Evolutionary conservation across 1,139 yeast genomes (phyloP).

Genomic region (Zygoascus sp.): DNA sequence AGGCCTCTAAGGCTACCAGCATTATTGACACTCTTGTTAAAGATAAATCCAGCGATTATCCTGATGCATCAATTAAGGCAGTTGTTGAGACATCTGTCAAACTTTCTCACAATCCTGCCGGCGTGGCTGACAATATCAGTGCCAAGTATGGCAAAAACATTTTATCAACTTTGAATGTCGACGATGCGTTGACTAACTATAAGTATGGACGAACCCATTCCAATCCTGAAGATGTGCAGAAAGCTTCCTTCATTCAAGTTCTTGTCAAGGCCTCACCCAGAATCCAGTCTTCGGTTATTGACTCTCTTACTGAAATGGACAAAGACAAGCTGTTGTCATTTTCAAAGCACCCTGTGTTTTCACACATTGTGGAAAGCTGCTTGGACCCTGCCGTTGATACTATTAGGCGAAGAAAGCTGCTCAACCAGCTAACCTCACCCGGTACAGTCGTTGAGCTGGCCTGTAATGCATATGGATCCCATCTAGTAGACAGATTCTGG

Average conservation of each 20-base stretch:
- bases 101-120: conserved; percentile 59
- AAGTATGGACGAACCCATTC: conserved; percentile 3
- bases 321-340: conserved; percentile 57
- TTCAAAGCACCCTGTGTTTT: conserved; percentile 84
- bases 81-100: conserved; percentile 65
- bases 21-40: conserved; percentile 65
- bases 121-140: conserved; percentile 56
- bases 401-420: conserved; percentile 59
- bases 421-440: conserved; percentile 53
- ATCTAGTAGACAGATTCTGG: conserved; percentile 84
- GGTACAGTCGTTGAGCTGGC: conserved; percentile 53
- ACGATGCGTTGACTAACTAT: not conserved
- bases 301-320: conserved; percentile 57
- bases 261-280: conserved; percentile 53
- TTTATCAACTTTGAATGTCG: conserved; percentile 58
- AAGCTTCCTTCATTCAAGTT: conserved; percentile 68
- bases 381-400: conserved; percentile 46
- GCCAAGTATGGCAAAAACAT: conserved; percentile 75
- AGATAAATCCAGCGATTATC: conserved; percentile 45
- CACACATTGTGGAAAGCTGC: conserved; percentile 58
- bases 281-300: conserved; percentile 55
- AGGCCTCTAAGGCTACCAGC: conserved; percentile 53
- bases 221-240: conserved; percentile 62
- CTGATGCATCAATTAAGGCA: conserved; percentile 60
- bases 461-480: conserved; percentile 89